Percentiles rank a stretch among this genome's conserved stretches.
phyloP scores from a whole-genome alignment of 257 asterid genomes.

The Orobanche coerulescens region DNA sequence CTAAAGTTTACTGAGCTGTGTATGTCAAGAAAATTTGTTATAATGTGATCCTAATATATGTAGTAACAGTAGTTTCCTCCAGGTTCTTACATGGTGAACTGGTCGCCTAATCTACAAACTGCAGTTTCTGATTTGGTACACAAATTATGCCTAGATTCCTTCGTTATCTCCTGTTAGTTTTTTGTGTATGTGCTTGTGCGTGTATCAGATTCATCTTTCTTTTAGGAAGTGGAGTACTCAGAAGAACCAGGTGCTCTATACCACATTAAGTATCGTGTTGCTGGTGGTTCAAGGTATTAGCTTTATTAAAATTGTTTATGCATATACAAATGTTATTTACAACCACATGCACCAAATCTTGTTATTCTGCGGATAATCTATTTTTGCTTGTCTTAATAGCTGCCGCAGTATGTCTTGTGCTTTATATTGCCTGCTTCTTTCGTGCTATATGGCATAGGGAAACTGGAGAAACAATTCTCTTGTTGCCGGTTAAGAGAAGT shows the following conservation, averaged over 20 bases:
- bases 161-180: neutral
- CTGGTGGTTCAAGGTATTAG: conserved; percentile 90
- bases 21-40: neutral
- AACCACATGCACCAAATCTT: neutral
- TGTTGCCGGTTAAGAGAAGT: neutral
- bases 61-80: conserved; percentile 27
- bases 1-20: conserved; percentile 8
- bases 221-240: conserved; percentile 92
- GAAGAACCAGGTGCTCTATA: conserved; percentile 89
- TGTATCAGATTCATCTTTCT: conserved; percentile 10
- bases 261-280: conserved; percentile 97
- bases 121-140: conserved; percentile 95
- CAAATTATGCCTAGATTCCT: neutral
- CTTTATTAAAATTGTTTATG: neutral
- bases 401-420: neutral
- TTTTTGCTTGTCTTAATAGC: neutral
- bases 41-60: neutral
- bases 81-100: conserved; percentile 98
- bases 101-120: conserved; percentile 98
- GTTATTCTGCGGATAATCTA: neutral
- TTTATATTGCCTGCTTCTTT: neutral
- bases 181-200: neutral
- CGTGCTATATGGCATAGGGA: neutral
- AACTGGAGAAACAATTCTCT: neutral
- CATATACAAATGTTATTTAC: neutral